These are phyloP conservation scores for Heimioporus sp. DNA, from an alignment of 768 basidiomycete species.

Conservation along the genomic window DNA sequence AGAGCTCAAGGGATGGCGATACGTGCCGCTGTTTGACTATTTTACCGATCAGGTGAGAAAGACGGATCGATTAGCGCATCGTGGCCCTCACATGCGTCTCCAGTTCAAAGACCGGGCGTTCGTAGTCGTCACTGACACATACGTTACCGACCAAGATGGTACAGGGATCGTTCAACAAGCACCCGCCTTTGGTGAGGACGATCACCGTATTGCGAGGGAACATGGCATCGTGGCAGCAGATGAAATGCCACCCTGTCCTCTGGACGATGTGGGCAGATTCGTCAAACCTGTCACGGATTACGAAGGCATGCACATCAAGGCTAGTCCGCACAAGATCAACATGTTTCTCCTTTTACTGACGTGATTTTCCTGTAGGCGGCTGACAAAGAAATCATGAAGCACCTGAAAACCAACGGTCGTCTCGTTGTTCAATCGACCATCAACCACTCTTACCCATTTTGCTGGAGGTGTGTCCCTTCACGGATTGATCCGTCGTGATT, in stretches of 20 bases:
- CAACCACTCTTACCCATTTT: conserved; percentile 94
- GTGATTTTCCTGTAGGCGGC: conserved; percentile 57
- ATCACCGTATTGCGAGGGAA: conserved; percentile 88
- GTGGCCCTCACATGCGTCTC: neutral
- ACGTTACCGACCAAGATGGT: conserved; percentile 90
- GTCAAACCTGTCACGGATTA: conserved; percentile 90
- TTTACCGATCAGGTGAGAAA: conserved; percentile 84
- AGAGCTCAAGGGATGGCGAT: conserved; percentile 96
- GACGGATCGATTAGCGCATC: neutral
- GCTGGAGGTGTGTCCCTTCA: conserved; percentile 71
- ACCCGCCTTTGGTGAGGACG: conserved; percentile 97
- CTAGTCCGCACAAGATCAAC: conserved; percentile 24
- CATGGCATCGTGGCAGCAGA: conserved; percentile 81
- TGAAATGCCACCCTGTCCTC: conserved; percentile 94
- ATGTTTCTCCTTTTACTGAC: neutral
- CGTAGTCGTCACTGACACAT: conserved; percentile 84
- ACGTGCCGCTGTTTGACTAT: conserved; percentile 93
- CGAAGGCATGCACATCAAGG: conserved; percentile 87
- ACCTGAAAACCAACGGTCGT: conserved; percentile 81
- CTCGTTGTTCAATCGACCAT: conserved; percentile 85
- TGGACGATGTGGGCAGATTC: conserved; percentile 88
- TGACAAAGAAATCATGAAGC: conserved; percentile 91
- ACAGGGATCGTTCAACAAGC: conserved; percentile 99
- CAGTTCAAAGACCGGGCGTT: conserved; percentile 93
- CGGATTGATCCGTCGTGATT: neutral